phyloP scores from a whole-genome alignment of 495 filamentous ascomycete genomes.

The Daldinia childiae region DNA sequence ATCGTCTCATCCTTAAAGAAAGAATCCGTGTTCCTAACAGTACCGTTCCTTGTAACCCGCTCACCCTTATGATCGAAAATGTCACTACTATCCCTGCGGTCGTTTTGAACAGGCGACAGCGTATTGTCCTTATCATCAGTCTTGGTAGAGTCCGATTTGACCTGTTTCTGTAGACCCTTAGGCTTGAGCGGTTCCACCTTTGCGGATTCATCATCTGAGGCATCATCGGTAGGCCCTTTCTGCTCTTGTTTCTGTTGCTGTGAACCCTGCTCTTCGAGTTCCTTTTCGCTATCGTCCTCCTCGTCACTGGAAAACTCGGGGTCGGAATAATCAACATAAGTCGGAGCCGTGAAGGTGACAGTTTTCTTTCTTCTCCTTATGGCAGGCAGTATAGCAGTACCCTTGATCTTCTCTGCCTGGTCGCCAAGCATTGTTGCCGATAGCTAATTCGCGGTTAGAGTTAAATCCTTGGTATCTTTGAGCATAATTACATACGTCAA shows the following conservation, averaged over 20 bases:
- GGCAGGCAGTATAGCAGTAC: constrained; percentile 84
- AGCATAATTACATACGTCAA: constrained; percentile 74
- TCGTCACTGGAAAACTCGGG: constrained; percentile 92
- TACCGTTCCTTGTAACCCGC: constrained; percentile 82
- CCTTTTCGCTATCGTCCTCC: constrained; percentile 70
- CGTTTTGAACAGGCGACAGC: constrained; percentile 17
- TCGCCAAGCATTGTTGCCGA: constrained; percentile 95
- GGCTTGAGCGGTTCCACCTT: constrained; percentile 61
- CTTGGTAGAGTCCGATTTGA: constrained; percentile 51
- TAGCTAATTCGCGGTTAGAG: constrained; percentile 62
- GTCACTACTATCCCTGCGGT: constrained; percentile 70
- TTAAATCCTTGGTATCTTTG: background rate
- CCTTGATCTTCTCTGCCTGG: constrained; percentile 82
- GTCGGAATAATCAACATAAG: constrained; percentile 91
- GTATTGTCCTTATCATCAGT: constrained; percentile 46
- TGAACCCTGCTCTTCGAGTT: constrained; percentile 49
- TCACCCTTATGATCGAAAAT: constrained; percentile 66
- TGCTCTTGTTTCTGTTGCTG: constrained; percentile 49
- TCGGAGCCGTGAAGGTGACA: constrained; percentile 86
- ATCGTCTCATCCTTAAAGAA: constrained; percentile 97
- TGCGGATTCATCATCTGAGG: constrained; percentile 55
- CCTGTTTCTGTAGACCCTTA: constrained; percentile 54
- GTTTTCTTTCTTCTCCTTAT: constrained; percentile 91
- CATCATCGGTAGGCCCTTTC: constrained; percentile 37
- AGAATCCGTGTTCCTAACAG: constrained; percentile 86